These are phyloP conservation scores for Jamesozyma spencerorum DNA, from an alignment of 805 yeast genomes.

Conservation along the genomic window DNA sequence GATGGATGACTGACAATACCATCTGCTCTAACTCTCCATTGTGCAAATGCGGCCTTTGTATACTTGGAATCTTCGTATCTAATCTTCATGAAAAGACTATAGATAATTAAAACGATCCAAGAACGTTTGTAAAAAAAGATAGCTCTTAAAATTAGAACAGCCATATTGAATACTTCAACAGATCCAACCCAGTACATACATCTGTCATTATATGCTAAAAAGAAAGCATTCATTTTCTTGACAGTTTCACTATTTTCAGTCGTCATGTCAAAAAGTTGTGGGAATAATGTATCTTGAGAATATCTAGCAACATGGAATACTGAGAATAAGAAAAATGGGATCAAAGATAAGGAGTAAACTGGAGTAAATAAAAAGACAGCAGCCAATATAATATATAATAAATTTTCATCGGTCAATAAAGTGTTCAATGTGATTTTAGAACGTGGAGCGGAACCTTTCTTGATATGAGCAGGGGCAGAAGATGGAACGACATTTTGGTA, in stretches of 20 bases:
- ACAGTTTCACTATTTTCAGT: slow-evolving; percentile 26
- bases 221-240: slow-evolving; percentile 34
- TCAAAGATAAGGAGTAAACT: slow-evolving; percentile 48
- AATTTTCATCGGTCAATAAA: slow-evolving; percentile 52
- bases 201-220: slow-evolving; percentile 46
- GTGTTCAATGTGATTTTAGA: slow-evolving; percentile 1
- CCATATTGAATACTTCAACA: slow-evolving; percentile 40
- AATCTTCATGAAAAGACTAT: slow-evolving; percentile 58
- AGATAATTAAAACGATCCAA: slow-evolving; percentile 46
- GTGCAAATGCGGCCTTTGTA: slow-evolving; percentile 60
- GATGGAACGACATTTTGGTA: not conserved
- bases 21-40: slow-evolving; percentile 58
- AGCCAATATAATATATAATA: slow-evolving; percentile 59
- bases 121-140: slow-evolving; percentile 55
- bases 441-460: not conserved
- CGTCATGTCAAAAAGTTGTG: slow-evolving; percentile 35
- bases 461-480: not conserved
- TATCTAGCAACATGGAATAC: slow-evolving; percentile 75
- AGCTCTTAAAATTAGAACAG: slow-evolving; percentile 41
- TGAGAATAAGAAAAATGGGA: slow-evolving; percentile 72
- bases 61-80: slow-evolving; percentile 69
- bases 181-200: slow-evolving; percentile 53
- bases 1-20: slow-evolving; percentile 44
- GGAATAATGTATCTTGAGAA: slow-evolving; percentile 54
- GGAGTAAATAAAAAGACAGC: slow-evolving; percentile 50